These are phyloP conservation scores for Wickerhamomyces bisporus DNA, from an alignment of 805 yeast genomes.

Conservation along the genomic window DNA sequence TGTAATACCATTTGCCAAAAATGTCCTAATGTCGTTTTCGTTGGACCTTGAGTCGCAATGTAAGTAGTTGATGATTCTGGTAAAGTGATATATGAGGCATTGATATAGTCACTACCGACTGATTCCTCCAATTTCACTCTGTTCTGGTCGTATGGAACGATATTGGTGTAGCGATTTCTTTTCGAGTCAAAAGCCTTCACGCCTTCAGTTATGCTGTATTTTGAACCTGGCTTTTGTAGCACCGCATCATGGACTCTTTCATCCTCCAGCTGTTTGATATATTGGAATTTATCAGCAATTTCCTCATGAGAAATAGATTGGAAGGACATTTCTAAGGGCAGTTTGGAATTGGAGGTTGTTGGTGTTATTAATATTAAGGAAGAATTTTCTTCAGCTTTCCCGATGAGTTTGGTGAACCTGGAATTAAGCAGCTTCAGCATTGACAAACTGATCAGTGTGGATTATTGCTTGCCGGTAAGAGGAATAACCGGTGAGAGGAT, in stretches of 20 bases:
- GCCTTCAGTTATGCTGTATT: conserved; percentile 18
- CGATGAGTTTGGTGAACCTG: no score
- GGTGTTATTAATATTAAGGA: no score
- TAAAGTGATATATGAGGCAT: conserved; percentile 16
- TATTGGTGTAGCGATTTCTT: conserved; percentile 57
- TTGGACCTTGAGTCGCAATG: conserved; percentile 79
- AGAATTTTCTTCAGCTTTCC: no score
- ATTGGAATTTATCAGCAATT: conserved; percentile 22
- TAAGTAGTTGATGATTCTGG: conserved; percentile 30
- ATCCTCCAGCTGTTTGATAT: conserved; percentile 32
- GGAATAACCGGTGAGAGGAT: no score
- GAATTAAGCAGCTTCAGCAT: no score
- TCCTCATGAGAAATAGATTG: no score
- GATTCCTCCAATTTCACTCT: conserved; percentile 39
- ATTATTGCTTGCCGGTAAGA: no score
- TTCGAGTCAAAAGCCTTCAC: conserved; percentile 12
- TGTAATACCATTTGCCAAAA: conserved; percentile 85
- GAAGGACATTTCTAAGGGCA: no score
- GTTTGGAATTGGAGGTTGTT: no score
- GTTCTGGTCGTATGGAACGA: conserved; percentile 61
- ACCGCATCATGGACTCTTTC: conserved; percentile 33
- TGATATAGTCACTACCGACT: conserved; percentile 18
- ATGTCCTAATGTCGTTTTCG: conserved; percentile 65
- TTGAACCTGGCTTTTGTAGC: conserved; percentile 20
- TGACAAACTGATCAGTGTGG: no score